These are phyloP conservation scores for Oryza meyeriana DNA, from an alignment of 176 grass and related monocot species.

Conservation along the genomic window DNA sequence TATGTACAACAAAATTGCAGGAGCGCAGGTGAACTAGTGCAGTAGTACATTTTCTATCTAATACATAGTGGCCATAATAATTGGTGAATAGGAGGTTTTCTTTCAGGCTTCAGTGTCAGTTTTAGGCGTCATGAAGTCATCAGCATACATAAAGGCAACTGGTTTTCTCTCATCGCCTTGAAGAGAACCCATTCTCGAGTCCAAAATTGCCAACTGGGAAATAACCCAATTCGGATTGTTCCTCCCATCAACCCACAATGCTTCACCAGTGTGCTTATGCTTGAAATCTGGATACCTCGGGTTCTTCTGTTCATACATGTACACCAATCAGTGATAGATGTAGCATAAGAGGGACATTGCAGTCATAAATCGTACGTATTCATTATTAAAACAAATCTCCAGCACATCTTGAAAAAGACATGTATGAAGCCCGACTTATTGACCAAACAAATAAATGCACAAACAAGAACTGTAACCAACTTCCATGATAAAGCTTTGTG, in stretches of 20 bases:
- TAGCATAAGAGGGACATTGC: not conserved
- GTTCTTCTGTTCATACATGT: slow-evolving; percentile 52
- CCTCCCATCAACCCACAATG: slow-evolving; percentile 67
- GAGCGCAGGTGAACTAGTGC: not conserved
- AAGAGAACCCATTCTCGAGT: slow-evolving; percentile 61
- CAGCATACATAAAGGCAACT: slow-evolving; percentile 55
- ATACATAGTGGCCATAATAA: not conserved
- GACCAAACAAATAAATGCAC: slow-evolving; percentile 8
- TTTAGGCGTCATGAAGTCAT: slow-evolving; percentile 51
- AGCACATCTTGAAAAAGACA: slow-evolving; percentile 6
- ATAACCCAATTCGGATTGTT: slow-evolving; percentile 69
- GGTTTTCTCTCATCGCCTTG: slow-evolving; percentile 38
- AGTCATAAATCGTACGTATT: not conserved
- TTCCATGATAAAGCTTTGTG: not conserved
- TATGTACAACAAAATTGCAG: slow-evolving; percentile 30
- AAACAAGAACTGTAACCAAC: not conserved
- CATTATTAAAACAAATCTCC: slow-evolving; percentile 4
- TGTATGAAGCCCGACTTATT: not conserved
- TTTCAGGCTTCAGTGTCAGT: not conserved
- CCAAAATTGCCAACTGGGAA: slow-evolving; percentile 66
- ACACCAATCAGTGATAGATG: not conserved
- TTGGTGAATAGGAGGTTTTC: not conserved
- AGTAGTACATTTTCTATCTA: not conserved
- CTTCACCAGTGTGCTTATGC: slow-evolving; percentile 73
- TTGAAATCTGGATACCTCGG: slow-evolving; percentile 71